Conservation (phyloP, 345 rosid genomes). For the Acer yangbiense region DNA sequence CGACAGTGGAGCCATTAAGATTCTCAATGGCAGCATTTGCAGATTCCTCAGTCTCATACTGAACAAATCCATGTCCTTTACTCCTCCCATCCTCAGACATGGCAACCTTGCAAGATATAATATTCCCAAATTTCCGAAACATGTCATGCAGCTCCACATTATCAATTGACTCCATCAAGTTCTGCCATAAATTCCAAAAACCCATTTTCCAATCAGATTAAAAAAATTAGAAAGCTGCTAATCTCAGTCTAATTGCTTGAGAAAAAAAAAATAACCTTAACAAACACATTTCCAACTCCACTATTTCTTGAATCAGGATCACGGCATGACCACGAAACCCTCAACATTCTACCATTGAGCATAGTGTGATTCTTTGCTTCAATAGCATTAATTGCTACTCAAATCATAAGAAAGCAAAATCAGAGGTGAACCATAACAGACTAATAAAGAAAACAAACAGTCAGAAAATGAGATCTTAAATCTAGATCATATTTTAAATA, state of each 20-base stretch:
- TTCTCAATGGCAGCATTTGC: slow-evolving; percentile 68
- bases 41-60: slow-evolving; percentile 56
- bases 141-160: slow-evolving; percentile 49
- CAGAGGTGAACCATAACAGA: background rate
- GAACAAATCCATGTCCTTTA: slow-evolving; percentile 75
- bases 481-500: background rate
- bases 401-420: slow-evolving; percentile 15
- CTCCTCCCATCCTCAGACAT: slow-evolving; percentile 65
- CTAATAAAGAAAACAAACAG: background rate
- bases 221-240: slow-evolving; percentile 5
- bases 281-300: slow-evolving; percentile 72
- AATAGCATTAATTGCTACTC: slow-evolving; percentile 59
- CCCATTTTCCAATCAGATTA: background rate
- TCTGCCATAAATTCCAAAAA: slow-evolving; percentile 36
- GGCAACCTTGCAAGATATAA: slow-evolving; percentile 69
- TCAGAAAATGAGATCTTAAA: background rate
- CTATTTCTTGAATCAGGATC: slow-evolving; percentile 70
- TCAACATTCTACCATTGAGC: slow-evolving; percentile 64
- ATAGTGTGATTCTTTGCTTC: slow-evolving; percentile 58
- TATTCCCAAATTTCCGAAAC: slow-evolving; percentile 58
- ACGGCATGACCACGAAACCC: slow-evolving; percentile 72
- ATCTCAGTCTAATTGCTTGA: slow-evolving; percentile 1
- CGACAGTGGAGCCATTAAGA: slow-evolving; percentile 44
- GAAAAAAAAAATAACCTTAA: slow-evolving; percentile 49
- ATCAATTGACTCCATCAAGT: slow-evolving; percentile 55